Percentiles rank a stretch among this genome's conserved stretches.
phyloP scores from a whole-genome alignment of 805 yeast genomes.

The Candida methanosorbosa region DNA sequence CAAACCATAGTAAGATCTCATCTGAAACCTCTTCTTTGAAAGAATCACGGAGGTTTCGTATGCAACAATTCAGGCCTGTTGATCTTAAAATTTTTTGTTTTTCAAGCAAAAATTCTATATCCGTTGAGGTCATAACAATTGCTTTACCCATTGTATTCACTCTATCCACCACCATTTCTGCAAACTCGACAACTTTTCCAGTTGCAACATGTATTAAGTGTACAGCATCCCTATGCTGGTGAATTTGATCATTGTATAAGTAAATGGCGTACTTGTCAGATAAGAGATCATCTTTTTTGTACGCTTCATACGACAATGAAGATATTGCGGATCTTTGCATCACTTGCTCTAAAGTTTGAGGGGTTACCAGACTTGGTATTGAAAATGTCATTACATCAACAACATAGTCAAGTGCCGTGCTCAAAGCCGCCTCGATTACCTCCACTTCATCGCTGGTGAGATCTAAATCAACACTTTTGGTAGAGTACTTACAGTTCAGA shows the following conservation, averaged over 20 bases:
- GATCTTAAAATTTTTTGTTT: slow-evolving; percentile 49
- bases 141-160: slow-evolving; percentile 64
- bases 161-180: slow-evolving; percentile 60
- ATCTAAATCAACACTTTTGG: slow-evolving; percentile 15
- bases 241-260: slow-evolving; percentile 72
- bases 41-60: slow-evolving; percentile 57
- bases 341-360: slow-evolving; percentile 13
- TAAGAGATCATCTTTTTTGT: slow-evolving; percentile 34
- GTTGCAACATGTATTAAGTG: slow-evolving; percentile 58
- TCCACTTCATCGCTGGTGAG: slow-evolving; percentile 33
- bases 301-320: slow-evolving; percentile 25
- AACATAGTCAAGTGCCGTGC: slow-evolving; percentile 45
- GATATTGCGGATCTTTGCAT: slow-evolving; percentile 17
- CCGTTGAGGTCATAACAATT: slow-evolving; percentile 48
- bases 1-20: slow-evolving; percentile 60
- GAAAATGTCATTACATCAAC: slow-evolving; percentile 51
- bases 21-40: slow-evolving; percentile 78
- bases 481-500: slow-evolving; percentile 40
- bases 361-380: slow-evolving; percentile 27
- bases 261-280: slow-evolving; percentile 46
- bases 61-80: slow-evolving; percentile 59
- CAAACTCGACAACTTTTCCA: slow-evolving; percentile 53
- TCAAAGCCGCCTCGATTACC: slow-evolving; percentile 33
- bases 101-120: slow-evolving; percentile 39
- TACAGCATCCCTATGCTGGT: slow-evolving; percentile 68